A percentile compares a stretch with the other conserved stretches of the same genome.
Evolutionary conservation across 2,329 filamentous ascomycete genomes (phyloP).

Genomic region (Pseudogymnoascus verrucosus): DNA sequence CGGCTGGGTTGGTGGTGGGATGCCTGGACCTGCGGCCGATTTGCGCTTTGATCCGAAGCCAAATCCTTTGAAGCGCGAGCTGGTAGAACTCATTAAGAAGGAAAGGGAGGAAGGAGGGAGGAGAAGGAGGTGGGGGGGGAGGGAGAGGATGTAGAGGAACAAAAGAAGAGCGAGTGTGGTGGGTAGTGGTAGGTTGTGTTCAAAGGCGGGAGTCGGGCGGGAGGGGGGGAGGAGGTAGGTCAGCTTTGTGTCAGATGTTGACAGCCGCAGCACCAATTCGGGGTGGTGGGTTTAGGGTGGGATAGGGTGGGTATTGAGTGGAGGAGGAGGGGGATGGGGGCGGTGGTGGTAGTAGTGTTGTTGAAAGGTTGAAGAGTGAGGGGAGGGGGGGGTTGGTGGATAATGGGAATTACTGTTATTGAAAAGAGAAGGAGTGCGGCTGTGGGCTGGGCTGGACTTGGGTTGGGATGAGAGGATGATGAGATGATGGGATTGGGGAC

Average conservation of each 20-base stretch:
- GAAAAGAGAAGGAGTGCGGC: background rate
- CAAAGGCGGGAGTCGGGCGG: background rate
- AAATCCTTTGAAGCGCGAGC: constrained; percentile 70
- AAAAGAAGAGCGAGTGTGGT: constrained; percentile 8
- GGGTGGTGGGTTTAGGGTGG: background rate
- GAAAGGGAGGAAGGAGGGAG: constrained; percentile 23
- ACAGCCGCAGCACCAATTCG: background rate
- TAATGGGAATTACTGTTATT: background rate
- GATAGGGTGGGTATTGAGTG: background rate
- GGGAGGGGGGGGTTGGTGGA: background rate
- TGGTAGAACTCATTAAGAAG: constrained; percentile 67
- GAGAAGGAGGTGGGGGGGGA: constrained; percentile 26
- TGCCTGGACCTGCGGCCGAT: constrained; percentile 41
- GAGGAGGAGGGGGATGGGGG: background rate
- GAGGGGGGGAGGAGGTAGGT: background rate
- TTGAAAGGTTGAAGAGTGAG: background rate
- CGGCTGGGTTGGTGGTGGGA: background rate
- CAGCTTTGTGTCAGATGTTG: background rate
- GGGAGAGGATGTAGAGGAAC: constrained; percentile 19
- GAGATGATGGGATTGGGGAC: background rate
- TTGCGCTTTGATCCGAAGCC: constrained; percentile 71
- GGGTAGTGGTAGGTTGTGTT: background rate
- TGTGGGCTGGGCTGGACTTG: background rate
- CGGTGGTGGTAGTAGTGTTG: background rate
- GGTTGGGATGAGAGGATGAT: background rate